Percentiles rank a stretch among this genome's conserved stretches.
These are phyloP conservation scores for Eurotiales sp. DNA, from an alignment of 2,329 filamentous ascomycete species.

Conservation along the genomic window DNA sequence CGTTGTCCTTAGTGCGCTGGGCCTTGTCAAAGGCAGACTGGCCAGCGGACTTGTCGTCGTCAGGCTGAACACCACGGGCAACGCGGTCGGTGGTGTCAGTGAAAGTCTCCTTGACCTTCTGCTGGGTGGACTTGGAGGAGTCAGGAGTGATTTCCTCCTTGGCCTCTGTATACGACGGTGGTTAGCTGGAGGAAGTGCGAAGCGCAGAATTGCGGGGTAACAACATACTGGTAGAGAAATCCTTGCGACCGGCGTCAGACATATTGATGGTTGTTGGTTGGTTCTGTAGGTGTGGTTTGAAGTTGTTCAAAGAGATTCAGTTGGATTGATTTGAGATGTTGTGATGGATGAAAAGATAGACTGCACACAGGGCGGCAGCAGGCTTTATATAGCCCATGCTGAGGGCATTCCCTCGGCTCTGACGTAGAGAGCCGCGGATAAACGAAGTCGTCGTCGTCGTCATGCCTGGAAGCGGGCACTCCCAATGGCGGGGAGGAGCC, in stretches of 20 bases:
- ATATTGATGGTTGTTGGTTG: slow-evolving; percentile 35
- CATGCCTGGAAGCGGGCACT: background rate
- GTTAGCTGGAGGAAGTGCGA: background rate
- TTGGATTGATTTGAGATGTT: background rate
- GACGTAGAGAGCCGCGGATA: background rate
- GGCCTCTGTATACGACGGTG: slow-evolving; percentile 43
- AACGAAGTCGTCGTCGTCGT: background rate
- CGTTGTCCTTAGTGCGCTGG: slow-evolving; percentile 44
- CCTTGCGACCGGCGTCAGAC: slow-evolving; percentile 62
- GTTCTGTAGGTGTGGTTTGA: background rate
- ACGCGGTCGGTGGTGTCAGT: slow-evolving; percentile 56
- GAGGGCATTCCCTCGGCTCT: too few relatives aligned
- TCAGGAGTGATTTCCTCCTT: slow-evolving; percentile 57
- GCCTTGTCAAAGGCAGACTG: slow-evolving; percentile 52
- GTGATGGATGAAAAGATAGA: background rate
- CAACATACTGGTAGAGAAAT: slow-evolving; percentile 50
- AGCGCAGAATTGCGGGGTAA: background rate
- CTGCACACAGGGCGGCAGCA: background rate
- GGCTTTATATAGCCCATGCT: background rate
- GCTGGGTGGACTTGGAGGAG: slow-evolving; percentile 57
- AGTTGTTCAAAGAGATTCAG: background rate
- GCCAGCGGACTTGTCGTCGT: slow-evolving; percentile 51
- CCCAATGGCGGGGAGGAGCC: background rate
- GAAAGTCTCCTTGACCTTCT: slow-evolving; percentile 55
- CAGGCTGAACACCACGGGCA: slow-evolving; percentile 49